Conservation (phyloP, 768 basidiomycete genomes). For the Lyophyllum shimeji region DNA sequence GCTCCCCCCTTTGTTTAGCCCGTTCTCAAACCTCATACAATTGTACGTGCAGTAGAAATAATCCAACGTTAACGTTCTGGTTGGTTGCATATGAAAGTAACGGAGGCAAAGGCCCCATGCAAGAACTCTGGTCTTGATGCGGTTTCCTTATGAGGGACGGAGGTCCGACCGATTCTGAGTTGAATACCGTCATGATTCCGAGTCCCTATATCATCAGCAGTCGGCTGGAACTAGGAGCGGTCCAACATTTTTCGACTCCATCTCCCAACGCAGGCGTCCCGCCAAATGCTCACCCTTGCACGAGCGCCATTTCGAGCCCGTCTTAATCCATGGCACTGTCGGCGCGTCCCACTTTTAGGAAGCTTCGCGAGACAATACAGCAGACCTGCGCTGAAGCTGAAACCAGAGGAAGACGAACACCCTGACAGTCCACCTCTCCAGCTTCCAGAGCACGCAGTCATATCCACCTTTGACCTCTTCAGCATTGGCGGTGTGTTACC, state of each 20-base stretch:
- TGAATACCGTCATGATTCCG: constrained; percentile 22
- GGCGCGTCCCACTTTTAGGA: background rate
- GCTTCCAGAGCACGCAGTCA: constrained; percentile 81
- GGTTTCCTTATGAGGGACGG: constrained; percentile 13
- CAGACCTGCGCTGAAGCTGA: constrained; percentile 9
- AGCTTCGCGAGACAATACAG: background rate
- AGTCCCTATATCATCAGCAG: constrained; percentile 7
- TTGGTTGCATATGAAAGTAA: background rate
- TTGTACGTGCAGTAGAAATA: background rate
- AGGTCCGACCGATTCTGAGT: constrained; percentile 14
- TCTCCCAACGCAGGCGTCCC: background rate
- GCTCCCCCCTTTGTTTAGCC: background rate
- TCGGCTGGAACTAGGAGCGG: background rate
- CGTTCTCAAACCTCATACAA: too few relatives aligned
- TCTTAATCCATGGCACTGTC: constrained; percentile 5
- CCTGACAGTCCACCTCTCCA: constrained; percentile 20
- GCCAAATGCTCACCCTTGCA: constrained; percentile 9
- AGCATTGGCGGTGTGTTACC: constrained; percentile 69
- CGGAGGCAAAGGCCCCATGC: background rate
- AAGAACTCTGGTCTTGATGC: background rate
- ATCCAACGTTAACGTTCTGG: background rate
- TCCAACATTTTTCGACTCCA: background rate
- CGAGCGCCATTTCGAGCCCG: constrained; percentile 5
- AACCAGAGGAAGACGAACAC: constrained; percentile 5
- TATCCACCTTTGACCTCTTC: constrained; percentile 91